Evolutionary conservation across 1,284 basidiomycete genomes (phyloP), one percentile per base, ranked within the genome.

Genomic region (Sphagnurus paluster): DNA sequence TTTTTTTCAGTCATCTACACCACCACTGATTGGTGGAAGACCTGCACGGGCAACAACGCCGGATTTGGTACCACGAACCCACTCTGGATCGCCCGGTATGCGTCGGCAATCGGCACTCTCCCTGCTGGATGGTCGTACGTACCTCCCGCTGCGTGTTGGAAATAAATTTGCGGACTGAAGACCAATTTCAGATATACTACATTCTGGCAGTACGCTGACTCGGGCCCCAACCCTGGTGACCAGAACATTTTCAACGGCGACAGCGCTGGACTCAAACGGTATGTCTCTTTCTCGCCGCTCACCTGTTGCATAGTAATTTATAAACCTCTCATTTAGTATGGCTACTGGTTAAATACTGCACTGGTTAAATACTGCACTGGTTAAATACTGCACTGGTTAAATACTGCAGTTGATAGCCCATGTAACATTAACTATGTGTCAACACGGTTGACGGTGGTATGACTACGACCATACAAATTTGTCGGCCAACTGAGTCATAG

Each of bases 21-120:
- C 21, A 81, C 75, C 1, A 79, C 80, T 1, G 71, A 77, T 55
- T 87, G 82, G 84, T 87, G 83, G 84, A 77, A 56, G 25, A 72
- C 72, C 14, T 87, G 84, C 63, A 84, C 83, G 2, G 77, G 79
- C 6, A 77, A 80, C 61, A 77, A 71, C 48, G 65, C 69, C 23
- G 60, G 67, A 21, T 83, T 84, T 54, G 74, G 60, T 9, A 44
- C 57, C 6, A 72, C 68, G 44, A 78, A 76, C 59, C 79, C 82
- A 1, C 66, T 87, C 0, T 83, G 79, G 76, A 69, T 85, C 29
- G 83, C 84, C 0, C 65, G 68, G 38, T 84, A 72, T 43, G 60
- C 75, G 3, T 72, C 75, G 0, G 60, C 59, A 16, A 61, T 79
- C 14, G 80, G 79, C 3, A 56, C 74, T 3, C 66, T 84, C 26